Evolutionary conservation across 345 rosid species (phyloP).

Genomic region (Lepidium aucheri): DNA sequence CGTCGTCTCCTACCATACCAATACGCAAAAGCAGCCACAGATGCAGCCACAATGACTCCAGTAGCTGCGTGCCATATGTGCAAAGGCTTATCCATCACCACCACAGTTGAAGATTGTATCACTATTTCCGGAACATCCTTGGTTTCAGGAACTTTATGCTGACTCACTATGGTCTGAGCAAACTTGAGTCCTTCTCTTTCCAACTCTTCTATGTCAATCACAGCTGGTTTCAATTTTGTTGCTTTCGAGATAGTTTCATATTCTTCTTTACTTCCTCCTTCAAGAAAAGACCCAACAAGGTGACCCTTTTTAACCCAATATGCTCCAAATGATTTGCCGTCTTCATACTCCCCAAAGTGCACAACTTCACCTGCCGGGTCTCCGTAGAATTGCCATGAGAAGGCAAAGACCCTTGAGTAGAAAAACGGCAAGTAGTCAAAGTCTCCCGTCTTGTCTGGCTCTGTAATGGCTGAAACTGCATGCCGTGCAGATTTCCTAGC

Average conservation of each 20-base stretch:
- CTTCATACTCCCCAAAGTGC: slow-evolving; percentile 74
- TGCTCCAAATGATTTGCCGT: slow-evolving; percentile 64
- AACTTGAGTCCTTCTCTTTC: slow-evolving; percentile 59
- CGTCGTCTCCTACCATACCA: slow-evolving; percentile 87
- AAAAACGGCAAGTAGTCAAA: slow-evolving; percentile 87
- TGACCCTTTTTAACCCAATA: slow-evolving; percentile 82
- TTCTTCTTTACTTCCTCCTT: slow-evolving; percentile 91
- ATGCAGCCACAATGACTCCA: slow-evolving; percentile 69
- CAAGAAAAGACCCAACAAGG: slow-evolving; percentile 86
- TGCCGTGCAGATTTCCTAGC: slow-evolving; percentile 82
- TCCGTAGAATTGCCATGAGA: slow-evolving; percentile 96
- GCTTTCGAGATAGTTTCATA: slow-evolving; percentile 73
- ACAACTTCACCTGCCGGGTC: slow-evolving; percentile 75
- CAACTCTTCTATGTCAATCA: slow-evolving; percentile 48
- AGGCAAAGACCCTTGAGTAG: slow-evolving; percentile 79
- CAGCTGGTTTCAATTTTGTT: slow-evolving; percentile 53
- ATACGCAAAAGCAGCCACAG: slow-evolving; percentile 77
- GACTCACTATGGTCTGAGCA: slow-evolving; percentile 46
- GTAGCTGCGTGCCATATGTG: slow-evolving; percentile 63
- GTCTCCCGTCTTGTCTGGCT: slow-evolving; percentile 58
- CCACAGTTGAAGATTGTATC: slow-evolving; percentile 25
- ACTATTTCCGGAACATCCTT: slow-evolving; percentile 8
- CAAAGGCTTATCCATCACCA: slow-evolving; percentile 43
- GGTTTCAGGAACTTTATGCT: slow-evolving; percentile 22
- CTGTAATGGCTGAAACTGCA: slow-evolving; percentile 69